Evolutionary conservation across 257 asterid genomes (phyloP).

Genomic region (Forsythia suspensa): DNA sequence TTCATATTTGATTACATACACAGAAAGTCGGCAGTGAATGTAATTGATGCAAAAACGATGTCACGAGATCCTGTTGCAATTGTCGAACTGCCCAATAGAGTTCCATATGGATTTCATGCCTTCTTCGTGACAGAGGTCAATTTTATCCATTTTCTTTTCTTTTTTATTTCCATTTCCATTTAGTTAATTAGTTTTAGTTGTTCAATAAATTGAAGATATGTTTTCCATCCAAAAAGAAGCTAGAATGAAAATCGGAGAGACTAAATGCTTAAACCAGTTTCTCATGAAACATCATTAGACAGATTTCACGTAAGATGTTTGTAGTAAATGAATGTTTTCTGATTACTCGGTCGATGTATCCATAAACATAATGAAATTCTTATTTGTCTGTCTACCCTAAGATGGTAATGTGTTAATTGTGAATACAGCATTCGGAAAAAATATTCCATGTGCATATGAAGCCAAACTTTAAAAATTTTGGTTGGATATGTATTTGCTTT

Average conservation of each 20-base stretch:
- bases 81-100: slow-evolving; percentile 76
- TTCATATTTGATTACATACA: slow-evolving; percentile 8
- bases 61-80: slow-evolving; percentile 83
- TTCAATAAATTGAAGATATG: not conserved
- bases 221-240: too few species aligned
- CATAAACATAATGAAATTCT: too few species aligned
- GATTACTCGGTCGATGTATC: too few species aligned
- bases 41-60: slow-evolving; percentile 92
- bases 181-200: not conserved
- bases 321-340: too few species aligned
- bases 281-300: not conserved
- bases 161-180: not conserved
- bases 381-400: not conserved
- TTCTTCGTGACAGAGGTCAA: slow-evolving; percentile 85
- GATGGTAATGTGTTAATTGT: too few species aligned
- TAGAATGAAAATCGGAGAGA: not conserved
- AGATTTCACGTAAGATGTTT: too few species aligned
- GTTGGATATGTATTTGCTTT: not conserved
- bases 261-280: not conserved
- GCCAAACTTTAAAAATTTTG: not conserved
- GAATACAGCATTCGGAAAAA: too few species aligned
- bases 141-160: slow-evolving; percentile 12
- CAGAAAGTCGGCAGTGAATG: slow-evolving; percentile 85
- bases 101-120: slow-evolving; percentile 98
- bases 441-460: too few species aligned